Percentiles rank a stretch among this genome's conserved stretches.
Conservation (phyloP, 1,284 basidiomycete species). For the Puccinia horiana region DNA sequence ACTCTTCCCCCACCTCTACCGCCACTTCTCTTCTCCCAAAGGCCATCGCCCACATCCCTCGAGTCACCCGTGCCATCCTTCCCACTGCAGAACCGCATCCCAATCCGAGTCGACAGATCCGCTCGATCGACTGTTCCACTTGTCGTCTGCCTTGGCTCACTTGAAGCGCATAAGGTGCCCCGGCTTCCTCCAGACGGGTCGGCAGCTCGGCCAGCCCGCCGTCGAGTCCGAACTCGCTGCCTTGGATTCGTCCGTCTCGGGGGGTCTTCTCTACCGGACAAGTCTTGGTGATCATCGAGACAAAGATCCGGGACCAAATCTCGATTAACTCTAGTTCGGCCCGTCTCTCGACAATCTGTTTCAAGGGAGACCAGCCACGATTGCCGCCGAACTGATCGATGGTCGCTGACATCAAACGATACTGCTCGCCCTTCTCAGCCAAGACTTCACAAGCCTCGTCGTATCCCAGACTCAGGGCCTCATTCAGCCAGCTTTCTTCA, state of each 20-base stretch:
- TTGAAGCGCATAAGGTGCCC: conserved; percentile 35
- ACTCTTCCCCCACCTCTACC: conserved; percentile 1
- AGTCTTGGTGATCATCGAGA: conserved; percentile 51
- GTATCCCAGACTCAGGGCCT: conserved; percentile 52
- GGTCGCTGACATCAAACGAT: conserved; percentile 5
- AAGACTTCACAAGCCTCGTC: conserved; percentile 47
- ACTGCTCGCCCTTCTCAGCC: conserved; percentile 4
- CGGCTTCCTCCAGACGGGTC: conserved; percentile 41
- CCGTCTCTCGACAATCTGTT: conserved; percentile 51
- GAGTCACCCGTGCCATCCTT: conserved; percentile 21
- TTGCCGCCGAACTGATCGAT: conserved; percentile 23
- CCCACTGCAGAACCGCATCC: conserved; percentile 22
- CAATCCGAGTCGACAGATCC: conserved; percentile 19
- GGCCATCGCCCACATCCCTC: conserved; percentile 45
- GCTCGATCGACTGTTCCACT: conserved; percentile 41
- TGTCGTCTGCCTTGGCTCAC: background rate
- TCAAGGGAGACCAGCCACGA: conserved; percentile 52
- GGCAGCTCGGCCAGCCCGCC: conserved; percentile 31
- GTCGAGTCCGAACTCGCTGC: conserved; percentile 14
- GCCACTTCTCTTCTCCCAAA: conserved; percentile 25
- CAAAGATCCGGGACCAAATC: conserved; percentile 52
- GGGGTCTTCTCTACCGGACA: conserved; percentile 37
- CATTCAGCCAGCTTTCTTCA: conserved; percentile 50
- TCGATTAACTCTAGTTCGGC: conserved; percentile 51
- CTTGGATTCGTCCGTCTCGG: background rate